A percentile compares a stretch with the other conserved stretches of the same genome.
phyloP scores from a whole-genome alignment of 2,329 filamentous ascomycete species.

The Cytospora mali region DNA sequence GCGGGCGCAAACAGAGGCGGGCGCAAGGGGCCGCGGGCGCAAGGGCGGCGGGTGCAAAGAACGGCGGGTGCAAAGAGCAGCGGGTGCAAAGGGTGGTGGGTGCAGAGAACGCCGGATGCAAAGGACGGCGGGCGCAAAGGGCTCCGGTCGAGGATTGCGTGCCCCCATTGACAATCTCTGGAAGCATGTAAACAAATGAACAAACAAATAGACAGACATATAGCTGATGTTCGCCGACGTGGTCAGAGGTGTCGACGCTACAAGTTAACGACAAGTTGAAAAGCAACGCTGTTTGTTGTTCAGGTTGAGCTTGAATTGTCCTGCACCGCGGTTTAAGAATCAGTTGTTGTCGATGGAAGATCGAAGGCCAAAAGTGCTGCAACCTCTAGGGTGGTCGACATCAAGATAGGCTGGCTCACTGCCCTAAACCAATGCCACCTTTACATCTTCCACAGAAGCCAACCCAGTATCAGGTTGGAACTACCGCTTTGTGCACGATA shows the following conservation, averaged over 20 bases:
- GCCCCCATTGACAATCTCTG: too few relatives aligned
- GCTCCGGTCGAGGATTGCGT: neutral
- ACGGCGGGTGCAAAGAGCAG: neutral
- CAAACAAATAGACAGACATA: neutral
- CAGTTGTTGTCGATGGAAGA: neutral
- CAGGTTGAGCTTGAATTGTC: neutral
- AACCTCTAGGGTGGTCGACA: neutral
- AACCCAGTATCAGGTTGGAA: too few relatives aligned
- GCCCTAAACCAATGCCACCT: neutral
- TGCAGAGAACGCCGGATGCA: too few relatives aligned
- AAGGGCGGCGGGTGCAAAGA: neutral
- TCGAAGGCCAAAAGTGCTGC: neutral
- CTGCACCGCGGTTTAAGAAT: neutral
- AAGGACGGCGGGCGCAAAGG: neutral
- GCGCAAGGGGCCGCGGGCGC: neutral
- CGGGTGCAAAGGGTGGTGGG: neutral
- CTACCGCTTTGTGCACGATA: too few relatives aligned
- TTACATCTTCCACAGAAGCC: too few relatives aligned
- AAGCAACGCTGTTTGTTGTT: neutral
- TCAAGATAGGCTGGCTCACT: neutral
- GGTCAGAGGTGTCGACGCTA: neutral
- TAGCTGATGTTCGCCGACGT: neutral
- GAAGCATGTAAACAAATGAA: neutral
- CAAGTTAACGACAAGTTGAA: neutral
- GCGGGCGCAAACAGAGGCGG: too few relatives aligned